phyloP scores from a whole-genome alignment of 2,329 filamentous ascomycete species.

The Pseudocercospora vitis region DNA sequence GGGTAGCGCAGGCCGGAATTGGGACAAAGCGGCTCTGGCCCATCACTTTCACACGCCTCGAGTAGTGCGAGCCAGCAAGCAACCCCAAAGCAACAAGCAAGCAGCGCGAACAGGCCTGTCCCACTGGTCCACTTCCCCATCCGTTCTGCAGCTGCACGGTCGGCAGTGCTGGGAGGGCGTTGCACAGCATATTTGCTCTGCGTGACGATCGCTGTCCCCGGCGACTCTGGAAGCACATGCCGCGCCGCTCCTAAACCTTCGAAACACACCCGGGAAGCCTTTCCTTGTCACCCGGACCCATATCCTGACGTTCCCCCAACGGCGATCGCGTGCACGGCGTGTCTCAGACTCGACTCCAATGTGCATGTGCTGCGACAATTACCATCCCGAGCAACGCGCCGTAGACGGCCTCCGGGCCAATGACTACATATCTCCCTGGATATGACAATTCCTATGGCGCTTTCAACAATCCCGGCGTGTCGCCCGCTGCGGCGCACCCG shows the following conservation, averaged over 20 bases:
- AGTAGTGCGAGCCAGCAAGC: too few species aligned
- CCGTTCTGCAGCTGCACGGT: constrained; percentile 1
- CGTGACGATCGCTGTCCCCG: constrained; percentile 4
- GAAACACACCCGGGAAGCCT: constrained; percentile 1
- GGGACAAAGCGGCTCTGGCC: constrained; percentile 2
- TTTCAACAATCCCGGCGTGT: constrained; percentile 19
- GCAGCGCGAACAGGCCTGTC: background rate
- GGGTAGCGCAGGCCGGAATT: constrained; percentile 7
- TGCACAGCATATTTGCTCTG: background rate
- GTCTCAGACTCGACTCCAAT: constrained; percentile 3
- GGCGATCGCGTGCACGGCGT: constrained; percentile 6
- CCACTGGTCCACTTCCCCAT: background rate
- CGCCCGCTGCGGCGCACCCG: constrained; percentile 21
- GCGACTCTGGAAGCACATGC: background rate
- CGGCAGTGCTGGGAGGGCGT: background rate
- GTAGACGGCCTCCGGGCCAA: constrained; percentile 20
- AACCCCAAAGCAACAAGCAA: too few species aligned
- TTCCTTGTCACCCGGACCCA: background rate
- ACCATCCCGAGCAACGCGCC: constrained; percentile 7
- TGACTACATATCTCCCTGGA: constrained; percentile 69
- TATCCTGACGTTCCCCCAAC: background rate
- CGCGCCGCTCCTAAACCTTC: constrained; percentile 1
- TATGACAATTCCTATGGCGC: constrained; percentile 65
- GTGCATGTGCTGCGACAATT: constrained; percentile 10
- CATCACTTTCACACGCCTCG: background rate